Conservation (phyloP, 2,329 filamentous ascomycete genomes). For the Colletotrichum somersetense region DNA sequence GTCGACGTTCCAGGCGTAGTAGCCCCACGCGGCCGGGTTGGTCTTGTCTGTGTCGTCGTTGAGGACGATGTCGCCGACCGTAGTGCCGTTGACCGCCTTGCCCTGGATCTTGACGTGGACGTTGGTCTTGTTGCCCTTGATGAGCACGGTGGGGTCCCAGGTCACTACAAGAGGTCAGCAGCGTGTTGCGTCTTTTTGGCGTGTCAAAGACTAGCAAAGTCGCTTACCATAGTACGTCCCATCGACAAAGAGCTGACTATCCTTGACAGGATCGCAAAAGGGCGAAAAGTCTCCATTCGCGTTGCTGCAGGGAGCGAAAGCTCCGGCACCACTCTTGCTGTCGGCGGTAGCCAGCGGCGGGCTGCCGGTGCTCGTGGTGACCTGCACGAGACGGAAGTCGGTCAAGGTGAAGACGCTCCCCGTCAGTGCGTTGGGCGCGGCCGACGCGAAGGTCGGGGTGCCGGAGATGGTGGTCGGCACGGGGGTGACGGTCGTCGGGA, state of each 20-base stretch:
- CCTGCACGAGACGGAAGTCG: constrained; percentile 52
- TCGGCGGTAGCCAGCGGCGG: constrained; percentile 60
- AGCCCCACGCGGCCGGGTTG: constrained; percentile 47
- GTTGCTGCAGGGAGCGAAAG: constrained; percentile 65
- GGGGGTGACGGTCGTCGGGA: constrained; percentile 64
- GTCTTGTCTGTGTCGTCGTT: constrained; percentile 30
- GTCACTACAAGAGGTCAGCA: constrained; percentile 58
- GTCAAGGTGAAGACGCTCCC: constrained; percentile 57
- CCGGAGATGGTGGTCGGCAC: constrained; percentile 60
- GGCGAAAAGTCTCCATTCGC: constrained; percentile 60
- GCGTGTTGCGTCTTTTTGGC: neutral
- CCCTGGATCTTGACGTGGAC: constrained; percentile 50
- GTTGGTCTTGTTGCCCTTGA: constrained; percentile 54
- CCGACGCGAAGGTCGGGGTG: constrained; percentile 54
- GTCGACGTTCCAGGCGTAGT: constrained; percentile 48
- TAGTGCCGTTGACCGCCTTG: constrained; percentile 57
- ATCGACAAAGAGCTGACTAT: constrained; percentile 58
- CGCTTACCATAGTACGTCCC: constrained; percentile 65
- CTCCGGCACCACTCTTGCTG: constrained; percentile 57
- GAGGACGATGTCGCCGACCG: constrained; percentile 43
- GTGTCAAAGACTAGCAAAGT: neutral
- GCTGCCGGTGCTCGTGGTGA: constrained; percentile 57
- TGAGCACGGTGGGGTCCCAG: constrained; percentile 68
- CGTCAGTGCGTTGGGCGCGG: constrained; percentile 61
- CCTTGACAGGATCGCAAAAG: constrained; percentile 63